phyloP scores from a whole-genome alignment of 306 rosid species.

The Quillaja saponaria region DNA sequence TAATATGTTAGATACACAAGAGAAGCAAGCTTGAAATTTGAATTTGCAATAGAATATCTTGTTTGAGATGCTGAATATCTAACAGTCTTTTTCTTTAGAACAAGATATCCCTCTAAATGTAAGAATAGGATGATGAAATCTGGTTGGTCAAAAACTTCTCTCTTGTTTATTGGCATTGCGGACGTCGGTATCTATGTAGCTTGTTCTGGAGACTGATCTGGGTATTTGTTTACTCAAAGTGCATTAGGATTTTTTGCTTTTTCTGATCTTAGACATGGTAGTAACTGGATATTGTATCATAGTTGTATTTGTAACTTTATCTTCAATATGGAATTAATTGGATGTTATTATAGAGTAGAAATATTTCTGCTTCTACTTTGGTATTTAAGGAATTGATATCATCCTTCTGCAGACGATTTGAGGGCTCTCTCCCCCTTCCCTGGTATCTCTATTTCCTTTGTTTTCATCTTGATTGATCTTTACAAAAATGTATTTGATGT shows the following conservation, averaged over 20 bases:
- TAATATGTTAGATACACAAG: too few species aligned
- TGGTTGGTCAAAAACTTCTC: not conserved
- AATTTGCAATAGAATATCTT: too few species aligned
- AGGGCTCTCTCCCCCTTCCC: too few species aligned
- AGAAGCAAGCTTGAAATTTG: too few species aligned
- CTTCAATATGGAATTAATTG: not conserved
- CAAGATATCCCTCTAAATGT: not conserved
- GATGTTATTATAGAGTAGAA: too few species aligned
- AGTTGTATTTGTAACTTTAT: not conserved
- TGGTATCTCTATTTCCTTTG: not conserved
- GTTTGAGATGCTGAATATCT: too few species aligned
- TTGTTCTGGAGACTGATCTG: too few species aligned
- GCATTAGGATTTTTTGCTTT: conserved; percentile 1
- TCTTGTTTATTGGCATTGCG: not conserved
- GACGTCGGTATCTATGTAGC: not conserved
- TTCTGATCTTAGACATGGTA: not conserved
- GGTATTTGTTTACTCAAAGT: too few species aligned
- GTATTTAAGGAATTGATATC: too few species aligned
- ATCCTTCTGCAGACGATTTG: too few species aligned
- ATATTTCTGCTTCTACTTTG: too few species aligned
- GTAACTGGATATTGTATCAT: not conserved
- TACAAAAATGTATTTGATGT: not conserved
- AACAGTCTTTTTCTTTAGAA: not conserved
- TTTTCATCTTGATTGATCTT: not conserved
- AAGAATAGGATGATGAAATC: not conserved